Base-by-base conservation (phyloP, 768 basidiomycete genomes). In the Boletus insuetus region DNA sequence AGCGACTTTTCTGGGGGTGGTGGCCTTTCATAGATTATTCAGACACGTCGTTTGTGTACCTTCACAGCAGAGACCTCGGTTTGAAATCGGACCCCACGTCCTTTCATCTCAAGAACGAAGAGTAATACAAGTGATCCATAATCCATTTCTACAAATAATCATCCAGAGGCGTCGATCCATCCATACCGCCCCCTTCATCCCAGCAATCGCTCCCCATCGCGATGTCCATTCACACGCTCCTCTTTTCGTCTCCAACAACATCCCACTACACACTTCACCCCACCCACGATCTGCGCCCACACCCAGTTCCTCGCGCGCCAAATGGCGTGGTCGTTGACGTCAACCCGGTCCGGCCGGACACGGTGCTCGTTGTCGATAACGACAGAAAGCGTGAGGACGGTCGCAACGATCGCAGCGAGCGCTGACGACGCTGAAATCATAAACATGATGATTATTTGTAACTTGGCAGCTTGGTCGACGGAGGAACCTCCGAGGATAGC, bases 381-480 rank as follows among this genome's bases (percentile, higher is more conserved):
- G 14, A 87, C 77, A 4, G 68, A 67, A 9, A 94, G 78, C 8
- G 83, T 77, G 40, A 84, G 73, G 53, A 85, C 70, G 1, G 86
- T 85, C 3, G 83, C 81, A 49, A 81, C 73, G 51, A 91, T 84
- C 3, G 85, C 79, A 13, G 87, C 82, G 24, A 95, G 79, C 0
- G 86, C 82, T 0, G 88, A 87, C 54, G 84, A 81, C 0, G 91
- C 85, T 3, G 86, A 85, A 43, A 94, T 91, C 87, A 94, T 90
- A 72, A 95, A 94, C 85, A 94, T 90, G 73, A 95, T 91, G 54
- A 95, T 85, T 87, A 94, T 94, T 63, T 94, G 94, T 16, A 94
- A 74, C 49, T 85, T 83, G 3, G 90, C 90, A 0, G 93, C 94
- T 70, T 92, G 91, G 19, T 90, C 79, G 40, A 94, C 89, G 31